phyloP scores from a whole-genome alignment of 1,284 basidiomycete species.

The Sutorius eximius region DNA sequence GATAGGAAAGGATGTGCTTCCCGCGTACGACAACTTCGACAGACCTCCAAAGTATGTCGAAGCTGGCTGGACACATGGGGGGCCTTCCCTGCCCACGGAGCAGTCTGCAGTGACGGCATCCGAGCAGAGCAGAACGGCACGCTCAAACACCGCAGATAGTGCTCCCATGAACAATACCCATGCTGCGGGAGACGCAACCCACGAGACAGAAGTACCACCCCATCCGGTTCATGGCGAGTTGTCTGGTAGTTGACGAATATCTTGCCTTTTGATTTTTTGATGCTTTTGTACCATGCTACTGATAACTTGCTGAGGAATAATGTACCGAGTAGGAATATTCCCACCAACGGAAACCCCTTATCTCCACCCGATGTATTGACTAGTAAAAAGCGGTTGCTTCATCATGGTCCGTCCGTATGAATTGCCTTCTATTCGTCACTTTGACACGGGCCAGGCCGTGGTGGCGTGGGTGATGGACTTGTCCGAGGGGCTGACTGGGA shows the following conservation, averaged over 20 bases:
- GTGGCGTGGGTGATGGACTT: not conserved
- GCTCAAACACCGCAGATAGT: not conserved
- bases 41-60: conserved; percentile 47
- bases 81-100: not conserved
- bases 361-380: not conserved
- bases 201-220: not conserved
- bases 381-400: not conserved
- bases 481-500: too few relatives aligned
- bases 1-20: conserved; percentile 45
- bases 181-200: not conserved
- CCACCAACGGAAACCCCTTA: not conserved
- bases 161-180: not conserved
- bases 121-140: conserved; percentile 2
- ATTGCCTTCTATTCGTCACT: not conserved
- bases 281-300: not conserved
- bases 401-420: not conserved
- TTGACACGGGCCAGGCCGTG: too few relatives aligned
- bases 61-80: conserved; percentile 7
- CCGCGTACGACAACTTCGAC: conserved; percentile 45
- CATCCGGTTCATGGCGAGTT: not conserved
- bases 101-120: not conserved
- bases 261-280: not conserved
- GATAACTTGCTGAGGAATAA: not conserved
- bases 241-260: conserved; percentile 8
- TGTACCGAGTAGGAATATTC: not conserved